Conservation (phyloP, 2,329 filamentous ascomycete genomes). For the Diaporthe velutina region DNA sequence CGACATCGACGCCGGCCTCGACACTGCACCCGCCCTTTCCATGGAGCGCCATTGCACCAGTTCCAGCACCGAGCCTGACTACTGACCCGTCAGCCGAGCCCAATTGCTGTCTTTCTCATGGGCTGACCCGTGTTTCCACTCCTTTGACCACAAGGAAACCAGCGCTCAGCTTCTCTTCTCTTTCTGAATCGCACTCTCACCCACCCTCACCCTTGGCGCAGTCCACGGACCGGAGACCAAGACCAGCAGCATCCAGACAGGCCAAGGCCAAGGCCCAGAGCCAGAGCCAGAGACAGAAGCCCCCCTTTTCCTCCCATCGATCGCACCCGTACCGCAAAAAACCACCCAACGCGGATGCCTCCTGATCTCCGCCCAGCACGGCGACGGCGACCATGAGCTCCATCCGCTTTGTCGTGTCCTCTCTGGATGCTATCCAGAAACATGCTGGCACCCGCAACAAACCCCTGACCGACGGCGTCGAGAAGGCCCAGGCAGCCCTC, state of each 20-base stretch:
- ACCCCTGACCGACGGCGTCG: conserved; percentile 83
- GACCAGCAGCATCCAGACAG: neutral
- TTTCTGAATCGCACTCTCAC: neutral
- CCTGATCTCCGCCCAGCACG: conserved; percentile 22
- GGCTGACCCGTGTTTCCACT: conserved; percentile 13
- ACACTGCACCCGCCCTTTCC: conserved; percentile 12
- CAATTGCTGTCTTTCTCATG: conserved; percentile 28
- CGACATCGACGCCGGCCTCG: conserved; percentile 7
- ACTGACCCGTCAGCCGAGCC: conserved; percentile 20
- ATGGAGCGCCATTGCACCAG: conserved; percentile 21
- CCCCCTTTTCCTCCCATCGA: neutral
- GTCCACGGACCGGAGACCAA: neutral
- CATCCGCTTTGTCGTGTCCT: conserved; percentile 94
- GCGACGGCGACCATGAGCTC: conserved; percentile 80
- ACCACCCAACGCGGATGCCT: conserved; percentile 54
- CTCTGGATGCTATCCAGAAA: conserved; percentile 89
- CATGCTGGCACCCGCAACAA: conserved; percentile 86
- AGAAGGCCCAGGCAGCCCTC: conserved; percentile 86
- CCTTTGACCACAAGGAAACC: conserved; percentile 19
- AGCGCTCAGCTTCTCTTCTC: conserved; percentile 1
- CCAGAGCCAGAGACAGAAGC: neutral
- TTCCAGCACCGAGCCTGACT: conserved; percentile 15
- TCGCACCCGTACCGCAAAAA: neutral
- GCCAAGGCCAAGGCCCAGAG: neutral
- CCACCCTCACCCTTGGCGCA: conserved; percentile 17